Evolutionary conservation across 495 filamentous ascomycete species (phyloP), one percentile per base, ranked within the genome.

Genomic region (Neurospora sp.): DNA sequence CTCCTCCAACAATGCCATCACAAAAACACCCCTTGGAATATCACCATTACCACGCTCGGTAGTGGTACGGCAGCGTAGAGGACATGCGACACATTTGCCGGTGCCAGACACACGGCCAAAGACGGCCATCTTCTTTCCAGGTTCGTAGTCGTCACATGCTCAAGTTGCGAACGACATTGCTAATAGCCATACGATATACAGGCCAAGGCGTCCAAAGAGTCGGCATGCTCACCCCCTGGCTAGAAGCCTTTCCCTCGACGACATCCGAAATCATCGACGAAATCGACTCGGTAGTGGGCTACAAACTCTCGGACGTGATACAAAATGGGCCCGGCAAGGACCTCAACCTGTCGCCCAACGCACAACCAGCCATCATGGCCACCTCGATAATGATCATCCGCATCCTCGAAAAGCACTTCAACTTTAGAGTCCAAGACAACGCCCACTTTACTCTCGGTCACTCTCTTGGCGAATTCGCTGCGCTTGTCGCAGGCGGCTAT

Each of bases 331-430:
- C 96, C 0, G 90, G 90, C 74, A 86, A 87, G 27, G 83, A 83
- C 22, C 87, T 99, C 72, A 95, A 92, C 44, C 86, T 88, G 69
- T 98, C 96, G 14, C 89, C 90, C 72, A 93, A 97, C 77, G 91
- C 96, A 10, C 96, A 99, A 81, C 96, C 96, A 0, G 95, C 96
- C 68, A 96, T 98, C 80, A 95, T 99, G 91, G 92, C 94, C 16
- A 93, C 93, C 6, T 96, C 93, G 35, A 88, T 98, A 76, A 84
- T 97, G 35, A 97, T 98, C 74, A 88, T 98, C 41, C 90, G 93
- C 68, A 91, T 99, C 71, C 87, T 99, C 69, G 93, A 98, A 80
- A 80, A 88, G 41, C 91, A 97, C 68, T 97, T 94, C 75, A 90
- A 86, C 16, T 97, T 98, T 80, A 82, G 89, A 61, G 87, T 88